These are phyloP conservation scores for Colletotrichum lupini DNA, from an alignment of 2,329 filamentous ascomycete species.

Conservation along the genomic window DNA sequence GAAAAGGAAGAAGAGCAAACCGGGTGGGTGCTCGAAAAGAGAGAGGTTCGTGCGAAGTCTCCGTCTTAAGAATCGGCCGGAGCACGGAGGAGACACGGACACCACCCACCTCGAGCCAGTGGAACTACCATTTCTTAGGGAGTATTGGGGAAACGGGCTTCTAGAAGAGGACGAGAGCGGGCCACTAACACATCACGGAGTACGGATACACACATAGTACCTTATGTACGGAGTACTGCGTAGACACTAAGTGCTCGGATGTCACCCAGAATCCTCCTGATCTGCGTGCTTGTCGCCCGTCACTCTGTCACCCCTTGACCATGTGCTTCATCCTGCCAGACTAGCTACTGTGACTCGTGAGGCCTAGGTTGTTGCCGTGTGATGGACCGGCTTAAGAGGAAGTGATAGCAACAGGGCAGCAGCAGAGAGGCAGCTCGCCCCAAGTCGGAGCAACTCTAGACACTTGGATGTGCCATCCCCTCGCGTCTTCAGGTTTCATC, in stretches of 20 bases:
- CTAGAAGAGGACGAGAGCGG: conserved; percentile 5
- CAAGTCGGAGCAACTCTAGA: background rate
- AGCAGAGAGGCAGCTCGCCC: background rate
- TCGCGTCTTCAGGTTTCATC: conserved; percentile 20
- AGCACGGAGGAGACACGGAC: background rate
- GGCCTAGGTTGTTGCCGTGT: background rate
- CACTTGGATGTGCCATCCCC: conserved; percentile 6
- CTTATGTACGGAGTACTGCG: too few species aligned
- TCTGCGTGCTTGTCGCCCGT: background rate
- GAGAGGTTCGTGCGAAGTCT: conserved; percentile 17
- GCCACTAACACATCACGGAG: background rate
- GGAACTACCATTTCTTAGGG: background rate
- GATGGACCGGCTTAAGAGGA: background rate
- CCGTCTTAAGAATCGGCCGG: conserved; percentile 15
- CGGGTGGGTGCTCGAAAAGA: background rate
- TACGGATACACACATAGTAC: too few species aligned
- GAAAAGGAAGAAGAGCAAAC: background rate
- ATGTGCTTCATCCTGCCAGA: background rate
- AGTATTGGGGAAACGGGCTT: background rate
- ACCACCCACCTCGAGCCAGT: background rate
- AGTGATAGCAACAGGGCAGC: background rate
- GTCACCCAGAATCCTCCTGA: conserved; percentile 16
- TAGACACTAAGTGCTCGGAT: background rate
- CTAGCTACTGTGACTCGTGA: too few species aligned
- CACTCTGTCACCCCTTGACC: conserved; percentile 6